Percentiles rank a stretch among this genome's conserved stretches.
Conservation (phyloP, 208 protist species). For the Kentomonas sorsogonicus region DNA sequence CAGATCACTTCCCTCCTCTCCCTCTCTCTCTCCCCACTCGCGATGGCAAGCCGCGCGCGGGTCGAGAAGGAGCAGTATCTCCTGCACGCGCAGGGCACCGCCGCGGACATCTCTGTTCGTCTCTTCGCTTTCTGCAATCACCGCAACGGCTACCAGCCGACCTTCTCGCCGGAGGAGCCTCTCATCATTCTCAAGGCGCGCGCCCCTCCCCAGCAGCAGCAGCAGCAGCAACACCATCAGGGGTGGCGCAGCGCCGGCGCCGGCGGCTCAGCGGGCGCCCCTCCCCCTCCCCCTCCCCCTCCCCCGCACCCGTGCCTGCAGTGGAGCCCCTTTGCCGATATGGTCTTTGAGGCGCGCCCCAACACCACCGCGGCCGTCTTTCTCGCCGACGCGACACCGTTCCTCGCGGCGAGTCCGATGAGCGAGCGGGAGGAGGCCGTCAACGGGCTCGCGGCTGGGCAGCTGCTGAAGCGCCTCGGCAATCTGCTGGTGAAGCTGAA, state of each 20-base stretch:
- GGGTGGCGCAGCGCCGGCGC: not conserved
- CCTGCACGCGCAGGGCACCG: slow-evolving; percentile 50
- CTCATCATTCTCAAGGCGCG: slow-evolving; percentile 61
- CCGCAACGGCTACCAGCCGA: slow-evolving; percentile 46
- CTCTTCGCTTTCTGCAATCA: slow-evolving; percentile 79
- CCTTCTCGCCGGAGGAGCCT: slow-evolving; percentile 67
- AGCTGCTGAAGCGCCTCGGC: slow-evolving; percentile 46
- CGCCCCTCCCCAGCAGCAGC: not conserved
- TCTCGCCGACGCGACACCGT: slow-evolving; percentile 48
- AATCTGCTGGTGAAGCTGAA: slow-evolving; percentile 68
- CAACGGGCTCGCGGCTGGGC: slow-evolving; percentile 37
- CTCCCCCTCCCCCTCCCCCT: slow-evolving; percentile 9
- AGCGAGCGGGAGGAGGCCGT: slow-evolving; percentile 48
- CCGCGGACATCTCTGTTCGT: slow-evolving; percentile 43
- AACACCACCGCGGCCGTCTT: slow-evolving; percentile 76
- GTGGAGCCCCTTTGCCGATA: slow-evolving; percentile 54
- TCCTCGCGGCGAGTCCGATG: slow-evolving; percentile 20
- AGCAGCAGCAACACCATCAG: not conserved
- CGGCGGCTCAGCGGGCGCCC: not conserved
- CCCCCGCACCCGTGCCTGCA: slow-evolving; percentile 65
- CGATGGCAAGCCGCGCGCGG: no score
- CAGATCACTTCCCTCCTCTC: not conserved
- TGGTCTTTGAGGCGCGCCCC: slow-evolving; percentile 49
- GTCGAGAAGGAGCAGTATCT: slow-evolving; percentile 64
- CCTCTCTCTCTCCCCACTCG: no score